Base-by-base conservation (phyloP, 768 basidiomycete genomes). In the Rhodocollybia butyracea region DNA sequence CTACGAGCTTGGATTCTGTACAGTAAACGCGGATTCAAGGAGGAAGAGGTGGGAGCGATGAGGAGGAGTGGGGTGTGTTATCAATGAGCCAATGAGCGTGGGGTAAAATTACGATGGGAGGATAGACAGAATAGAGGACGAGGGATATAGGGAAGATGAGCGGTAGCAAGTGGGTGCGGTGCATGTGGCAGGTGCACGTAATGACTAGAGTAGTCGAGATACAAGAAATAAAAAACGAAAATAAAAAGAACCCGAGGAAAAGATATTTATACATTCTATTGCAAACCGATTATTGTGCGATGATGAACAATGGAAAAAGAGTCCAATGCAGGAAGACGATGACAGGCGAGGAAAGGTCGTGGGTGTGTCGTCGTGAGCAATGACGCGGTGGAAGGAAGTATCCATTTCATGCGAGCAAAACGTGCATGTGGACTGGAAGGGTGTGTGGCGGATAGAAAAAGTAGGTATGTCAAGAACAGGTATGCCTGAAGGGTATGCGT, bases 401-500 rank as follows among this genome's bases (percentile, higher is more conserved):
- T 50, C 47, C 21, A 38, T 52, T 52, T 52, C 51, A 42, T 39
- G 36, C 38, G 39, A 42, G 40, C 39, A 53, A 29, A n/a, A 40
- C 21, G 30, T 53, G 51, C 51, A 53, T 32, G 51, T 24, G n/a
- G 15, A 38, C 47, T 21, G 17, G 4, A 30, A 21, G 47, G n/a
- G n/a, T n/a, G 47, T 38, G 30, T 27, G n/a, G 41, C 26, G 40
- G 40, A 31, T 15, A 17, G 4, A 13, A 48, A 27, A 15, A 26
- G 8, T 24, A 42, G 32, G n/a, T n/a, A n/a, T n/a, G n/a, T n/a
- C n/a, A n/a, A n/a, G n/a, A n/a, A 51, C 1, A 31, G 51, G 31
- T 51, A 51, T 38, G 31, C 50, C 36, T 41, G 34, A 24, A n/a
- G 38, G 50, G 50, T 51, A 51, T 51, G 50, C 32, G 39, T 51